phyloP scores from a whole-genome alignment of 1,139 yeast species.

The Kurtzmaniella quercitrusa region DNA sequence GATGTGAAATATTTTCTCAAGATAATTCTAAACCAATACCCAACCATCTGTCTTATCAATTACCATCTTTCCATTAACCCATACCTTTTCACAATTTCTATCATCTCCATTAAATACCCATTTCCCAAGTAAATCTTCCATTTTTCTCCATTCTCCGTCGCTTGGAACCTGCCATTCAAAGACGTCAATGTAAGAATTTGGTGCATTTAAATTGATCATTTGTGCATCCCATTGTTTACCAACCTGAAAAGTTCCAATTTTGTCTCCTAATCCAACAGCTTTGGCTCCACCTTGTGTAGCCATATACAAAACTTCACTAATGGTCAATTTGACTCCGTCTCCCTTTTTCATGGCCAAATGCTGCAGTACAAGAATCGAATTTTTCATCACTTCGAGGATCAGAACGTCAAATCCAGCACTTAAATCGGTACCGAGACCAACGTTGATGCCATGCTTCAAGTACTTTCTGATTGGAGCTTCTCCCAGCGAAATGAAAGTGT shows the following conservation, averaged over 20 bases:
- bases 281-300: conserved; percentile 91
- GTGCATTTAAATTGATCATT: conserved; percentile 54
- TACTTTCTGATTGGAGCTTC: conserved; percentile 75
- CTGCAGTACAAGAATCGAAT: conserved; percentile 78
- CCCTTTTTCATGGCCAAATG: conserved; percentile 63
- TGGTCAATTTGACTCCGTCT: conserved; percentile 43
- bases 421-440: conserved; percentile 86
- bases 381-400: conserved; percentile 70
- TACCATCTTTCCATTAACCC: conserved; percentile 73
- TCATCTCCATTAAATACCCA: conserved; percentile 98
- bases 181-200: conserved; percentile 61
- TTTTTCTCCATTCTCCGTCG: conserved; percentile 13
- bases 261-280: conserved; percentile 56
- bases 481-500: conserved; percentile 85
- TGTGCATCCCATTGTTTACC: conserved; percentile 88
- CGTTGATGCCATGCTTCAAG: conserved; percentile 64
- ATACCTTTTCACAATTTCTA: conserved; percentile 74
- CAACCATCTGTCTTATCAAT: conserved; percentile 28
- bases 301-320: conserved; percentile 70
- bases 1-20: not conserved
- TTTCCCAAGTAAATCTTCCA: conserved; percentile 63
- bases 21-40: conserved; percentile 5
- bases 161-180: conserved; percentile 61
- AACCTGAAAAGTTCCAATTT: conserved; percentile 64
- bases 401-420: conserved; percentile 90